phyloP scores from a whole-genome alignment of 2,329 filamentous ascomycete species.

The Madurella fahalii region DNA sequence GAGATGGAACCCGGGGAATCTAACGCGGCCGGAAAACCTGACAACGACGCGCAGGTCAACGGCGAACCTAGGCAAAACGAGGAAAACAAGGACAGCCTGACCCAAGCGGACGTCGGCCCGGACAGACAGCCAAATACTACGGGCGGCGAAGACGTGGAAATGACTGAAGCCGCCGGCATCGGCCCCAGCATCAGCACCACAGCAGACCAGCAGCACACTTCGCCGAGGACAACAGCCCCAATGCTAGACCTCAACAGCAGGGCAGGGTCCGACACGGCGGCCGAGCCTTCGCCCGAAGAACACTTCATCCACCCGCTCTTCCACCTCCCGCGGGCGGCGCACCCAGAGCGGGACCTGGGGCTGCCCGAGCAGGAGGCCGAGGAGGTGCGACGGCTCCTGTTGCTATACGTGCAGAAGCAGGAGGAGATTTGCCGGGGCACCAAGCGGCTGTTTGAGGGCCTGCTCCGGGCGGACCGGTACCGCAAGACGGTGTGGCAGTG shows the following conservation, averaged over 20 bases:
- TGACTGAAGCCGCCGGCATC: slow-evolving; percentile 15
- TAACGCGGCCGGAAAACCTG: neutral
- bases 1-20: neutral
- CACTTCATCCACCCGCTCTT: slow-evolving; percentile 73
- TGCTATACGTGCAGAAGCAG: slow-evolving; percentile 79
- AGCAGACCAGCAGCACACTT: neutral
- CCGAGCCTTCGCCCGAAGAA: slow-evolving; percentile 31
- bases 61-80: neutral
- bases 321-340: slow-evolving; percentile 56
- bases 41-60: slow-evolving; percentile 3
- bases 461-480: slow-evolving; percentile 68
- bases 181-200: neutral
- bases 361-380: slow-evolving; percentile 72
- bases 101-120: neutral
- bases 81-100: neutral
- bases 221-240: neutral
- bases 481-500: slow-evolving; percentile 68
- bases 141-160: slow-evolving; percentile 16
- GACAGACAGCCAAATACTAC: neutral
- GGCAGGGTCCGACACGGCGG: slow-evolving; percentile 12
- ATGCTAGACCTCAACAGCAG: slow-evolving; percentile 3
- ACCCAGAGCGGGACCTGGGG: slow-evolving; percentile 65
- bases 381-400: slow-evolving; percentile 68
- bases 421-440: slow-evolving; percentile 75
- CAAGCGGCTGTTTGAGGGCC: slow-evolving; percentile 62